phyloP scores from a whole-genome alignment of 805 yeast species.

The Pichia cephalocereana region DNA sequence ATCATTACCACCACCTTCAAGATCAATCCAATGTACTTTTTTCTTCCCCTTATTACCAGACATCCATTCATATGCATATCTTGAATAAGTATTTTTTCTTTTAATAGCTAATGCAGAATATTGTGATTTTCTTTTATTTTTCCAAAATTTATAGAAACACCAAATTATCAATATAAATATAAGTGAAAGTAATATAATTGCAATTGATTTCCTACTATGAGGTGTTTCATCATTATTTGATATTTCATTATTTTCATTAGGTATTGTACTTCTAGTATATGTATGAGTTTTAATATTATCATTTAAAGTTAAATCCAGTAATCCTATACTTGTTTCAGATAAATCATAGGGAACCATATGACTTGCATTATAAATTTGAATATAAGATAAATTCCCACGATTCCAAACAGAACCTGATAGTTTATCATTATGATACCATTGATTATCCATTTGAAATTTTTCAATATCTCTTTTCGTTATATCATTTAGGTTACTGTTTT shows the following conservation, averaged over 20 bases:
- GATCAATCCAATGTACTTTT: constrained; percentile 25
- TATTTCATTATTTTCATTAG: no score
- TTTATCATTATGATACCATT: constrained; percentile 37
- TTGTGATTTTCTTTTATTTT: not conserved
- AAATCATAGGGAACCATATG: constrained; percentile 93
- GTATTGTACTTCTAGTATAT: not conserved
- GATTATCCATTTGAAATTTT: constrained; percentile 11
- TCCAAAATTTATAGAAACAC: not conserved
- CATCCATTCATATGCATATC: constrained; percentile 6
- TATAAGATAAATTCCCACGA: constrained; percentile 69
- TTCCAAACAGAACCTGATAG: constrained; percentile 31
- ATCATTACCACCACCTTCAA: constrained; percentile 10
- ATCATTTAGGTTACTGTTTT: no score
- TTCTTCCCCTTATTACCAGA: constrained; percentile 14
- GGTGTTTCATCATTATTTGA: no score
- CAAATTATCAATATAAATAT: not conserved
- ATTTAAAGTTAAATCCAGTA: constrained; percentile 39
- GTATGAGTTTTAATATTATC: constrained; percentile 3
- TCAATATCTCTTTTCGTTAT: constrained; percentile 2
- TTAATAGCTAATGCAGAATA: constrained; percentile 5
- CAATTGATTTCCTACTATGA: not conserved
- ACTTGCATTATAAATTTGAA: constrained; percentile 64
- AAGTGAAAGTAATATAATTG: not conserved
- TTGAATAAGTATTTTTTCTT: not conserved
- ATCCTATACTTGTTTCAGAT: constrained; percentile 59